Percentiles rank a stretch among this genome's conserved stretches.
Conservation (phyloP, 192 early-diverging fungal genomes). For the Podila clonocystis region DNA sequence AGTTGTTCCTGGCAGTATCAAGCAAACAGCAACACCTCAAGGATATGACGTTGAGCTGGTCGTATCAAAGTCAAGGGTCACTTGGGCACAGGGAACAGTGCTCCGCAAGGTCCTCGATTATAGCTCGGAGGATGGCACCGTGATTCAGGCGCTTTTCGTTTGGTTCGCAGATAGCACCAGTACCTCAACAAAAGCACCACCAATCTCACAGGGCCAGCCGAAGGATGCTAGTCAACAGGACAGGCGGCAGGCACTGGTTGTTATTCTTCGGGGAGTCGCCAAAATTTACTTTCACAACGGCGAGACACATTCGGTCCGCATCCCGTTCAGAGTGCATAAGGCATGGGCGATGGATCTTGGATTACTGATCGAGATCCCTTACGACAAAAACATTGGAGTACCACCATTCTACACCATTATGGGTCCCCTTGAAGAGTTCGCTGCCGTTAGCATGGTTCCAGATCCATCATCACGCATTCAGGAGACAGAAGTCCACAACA, state of each 20-base stretch:
- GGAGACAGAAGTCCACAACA: conserved; percentile 31
- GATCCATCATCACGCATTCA: conserved; percentile 5
- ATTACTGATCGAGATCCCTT: conserved; percentile 50
- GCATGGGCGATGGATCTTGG: conserved; percentile 61
- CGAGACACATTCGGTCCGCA: conserved; percentile 32
- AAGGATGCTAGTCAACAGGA: conserved; percentile 12
- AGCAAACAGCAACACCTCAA: conserved; percentile 1
- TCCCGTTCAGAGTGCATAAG: conserved; percentile 52
- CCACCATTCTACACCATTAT: conserved; percentile 55
- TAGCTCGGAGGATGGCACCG: conserved; percentile 31
- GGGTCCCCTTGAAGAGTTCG: conserved; percentile 58
- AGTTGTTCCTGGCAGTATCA: background rate
- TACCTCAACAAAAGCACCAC: background rate
- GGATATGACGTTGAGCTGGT: conserved; percentile 53
- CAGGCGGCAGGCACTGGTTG: conserved; percentile 39
- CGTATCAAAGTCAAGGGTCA: conserved; percentile 31
- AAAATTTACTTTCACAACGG: conserved; percentile 52
- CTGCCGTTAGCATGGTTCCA: conserved; percentile 33
- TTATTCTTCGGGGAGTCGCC: conserved; percentile 40
- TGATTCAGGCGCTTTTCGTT: conserved; percentile 52
- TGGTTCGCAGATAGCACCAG: conserved; percentile 47
- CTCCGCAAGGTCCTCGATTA: conserved; percentile 49
- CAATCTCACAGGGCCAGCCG: background rate
- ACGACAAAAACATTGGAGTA: conserved; percentile 9
- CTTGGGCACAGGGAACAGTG: conserved; percentile 50